Evolutionary conservation across 2,329 filamentous ascomycete genomes (phyloP), one percentile per base, ranked within the genome.

Genomic region (Cordyceps fumosorosea): DNA sequence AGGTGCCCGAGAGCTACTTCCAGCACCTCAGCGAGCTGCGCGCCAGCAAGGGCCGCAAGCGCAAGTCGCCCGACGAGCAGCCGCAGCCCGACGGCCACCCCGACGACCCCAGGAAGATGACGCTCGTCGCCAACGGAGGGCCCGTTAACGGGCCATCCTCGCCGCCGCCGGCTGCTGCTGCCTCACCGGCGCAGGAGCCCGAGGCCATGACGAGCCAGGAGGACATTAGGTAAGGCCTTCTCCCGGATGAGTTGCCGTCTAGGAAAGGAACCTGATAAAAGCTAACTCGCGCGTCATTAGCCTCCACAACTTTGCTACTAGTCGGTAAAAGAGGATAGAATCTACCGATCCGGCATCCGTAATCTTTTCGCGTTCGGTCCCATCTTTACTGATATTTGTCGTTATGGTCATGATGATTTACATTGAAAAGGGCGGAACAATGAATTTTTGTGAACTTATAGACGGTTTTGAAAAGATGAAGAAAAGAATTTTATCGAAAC

Each of bases 1-100:
- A 86, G 0, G 89, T 97, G 1, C 84, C 88, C 1, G 82, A 87
- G 7, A 87, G 84, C 44, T 97, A 97, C 76, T 95, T 97, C 67
- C 85, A 90, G 66, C 90, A 91, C 69, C 80, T 96, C 5, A 88
- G 90, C 74, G 78, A 82, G 63, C 76, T 92, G 20, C 82, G 90
- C 59, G 89, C 51, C 50, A 29, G 24, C 54, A 54, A 88, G 53
- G 87, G 90, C 73, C 88, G 84, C 65, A 63, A 65, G 62, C 42
- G 61, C 14, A 67, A 67, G 56, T 58, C 47, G 29, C 14, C 42
- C 22, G 57, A 56, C n/a, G 51, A 56, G 32, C 22, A 11, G 10
- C 16, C n/a, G 48, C 29, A 4, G 29, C 29, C 3, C n/a, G 29
- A 32, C 4, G 29, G 29, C 37, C 24, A 24, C 29, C 12, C 50